Evolutionary conservation across 1,284 basidiomycete species (phyloP).

Genomic region (Ustilago sp.): DNA sequence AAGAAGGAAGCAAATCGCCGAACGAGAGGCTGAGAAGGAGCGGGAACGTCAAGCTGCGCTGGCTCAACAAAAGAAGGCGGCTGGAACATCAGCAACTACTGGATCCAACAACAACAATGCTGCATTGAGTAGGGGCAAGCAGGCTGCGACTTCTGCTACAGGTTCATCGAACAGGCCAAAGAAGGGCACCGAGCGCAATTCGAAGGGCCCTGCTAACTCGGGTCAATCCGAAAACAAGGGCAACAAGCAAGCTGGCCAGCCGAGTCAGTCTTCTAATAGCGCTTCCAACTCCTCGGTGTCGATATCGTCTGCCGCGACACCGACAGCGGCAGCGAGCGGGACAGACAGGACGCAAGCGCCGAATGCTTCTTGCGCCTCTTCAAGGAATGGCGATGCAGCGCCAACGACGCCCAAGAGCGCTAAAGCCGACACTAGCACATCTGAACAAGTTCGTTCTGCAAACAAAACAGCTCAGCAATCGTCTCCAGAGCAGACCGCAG

Average conservation of each 20-base stretch:
- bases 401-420: neutral
- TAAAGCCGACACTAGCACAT: neutral
- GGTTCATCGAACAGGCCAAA: neutral
- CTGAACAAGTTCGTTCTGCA: neutral
- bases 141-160: neutral
- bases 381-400: neutral
- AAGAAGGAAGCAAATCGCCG: slow-evolving; percentile 48
- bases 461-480: slow-evolving; percentile 4
- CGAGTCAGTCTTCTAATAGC: slow-evolving; percentile 10
- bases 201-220: slow-evolving; percentile 11
- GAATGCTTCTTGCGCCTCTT: neutral
- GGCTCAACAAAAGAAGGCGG: slow-evolving; percentile 26
- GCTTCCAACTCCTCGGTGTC: slow-evolving; percentile 7
- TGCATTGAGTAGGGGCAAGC: slow-evolving; percentile 3
- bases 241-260: slow-evolving; percentile 14
- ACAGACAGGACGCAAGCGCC: neutral
- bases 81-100: slow-evolving; percentile 4
- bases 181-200: slow-evolving; percentile 24
- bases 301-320: slow-evolving; percentile 19
- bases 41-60: slow-evolving; percentile 21
- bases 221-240: slow-evolving; percentile 15
- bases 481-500: neutral
- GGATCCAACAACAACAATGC: neutral
- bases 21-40: slow-evolving; percentile 43
- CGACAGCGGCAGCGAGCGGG: slow-evolving; percentile 4